Conservation (phyloP, 2,329 filamentous ascomycete genomes). For the Venturiaceae sp. region DNA sequence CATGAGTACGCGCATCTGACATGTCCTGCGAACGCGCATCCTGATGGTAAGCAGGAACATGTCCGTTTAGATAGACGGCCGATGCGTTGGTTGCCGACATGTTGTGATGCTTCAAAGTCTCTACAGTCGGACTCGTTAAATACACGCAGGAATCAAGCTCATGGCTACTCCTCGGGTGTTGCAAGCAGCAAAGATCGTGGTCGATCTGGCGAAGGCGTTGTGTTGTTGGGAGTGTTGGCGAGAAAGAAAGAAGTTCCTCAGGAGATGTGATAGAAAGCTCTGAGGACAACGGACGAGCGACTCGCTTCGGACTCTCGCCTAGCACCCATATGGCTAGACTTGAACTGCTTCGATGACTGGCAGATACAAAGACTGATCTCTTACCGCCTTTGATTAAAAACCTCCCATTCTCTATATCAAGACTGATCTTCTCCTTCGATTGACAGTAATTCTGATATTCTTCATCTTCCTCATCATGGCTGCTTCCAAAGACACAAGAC, state of each 20-base stretch:
- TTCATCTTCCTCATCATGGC: slow-evolving; percentile 15
- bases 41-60: background rate
- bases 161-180: background rate
- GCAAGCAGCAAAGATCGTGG: background rate
- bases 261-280: no score
- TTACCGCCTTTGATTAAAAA: no score
- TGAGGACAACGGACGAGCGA: no score
- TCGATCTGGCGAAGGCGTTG: background rate
- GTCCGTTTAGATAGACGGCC: no score
- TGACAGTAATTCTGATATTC: background rate
- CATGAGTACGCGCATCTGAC: background rate
- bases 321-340: no score
- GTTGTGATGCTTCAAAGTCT: no score
- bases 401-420: background rate
- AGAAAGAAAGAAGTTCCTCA: background rate
- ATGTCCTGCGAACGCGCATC: background rate
- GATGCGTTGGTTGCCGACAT: no score
- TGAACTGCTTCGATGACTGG: no score
- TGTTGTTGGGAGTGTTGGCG: background rate
- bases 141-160: background rate
- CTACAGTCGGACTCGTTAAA: background rate
- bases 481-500: slow-evolving; percentile 20
- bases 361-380: no score
- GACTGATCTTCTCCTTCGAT: background rate
- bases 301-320: no score